Evolutionary conservation across 2,329 filamentous ascomycete genomes (phyloP).

Genomic region (Peltaster fructicola): DNA sequence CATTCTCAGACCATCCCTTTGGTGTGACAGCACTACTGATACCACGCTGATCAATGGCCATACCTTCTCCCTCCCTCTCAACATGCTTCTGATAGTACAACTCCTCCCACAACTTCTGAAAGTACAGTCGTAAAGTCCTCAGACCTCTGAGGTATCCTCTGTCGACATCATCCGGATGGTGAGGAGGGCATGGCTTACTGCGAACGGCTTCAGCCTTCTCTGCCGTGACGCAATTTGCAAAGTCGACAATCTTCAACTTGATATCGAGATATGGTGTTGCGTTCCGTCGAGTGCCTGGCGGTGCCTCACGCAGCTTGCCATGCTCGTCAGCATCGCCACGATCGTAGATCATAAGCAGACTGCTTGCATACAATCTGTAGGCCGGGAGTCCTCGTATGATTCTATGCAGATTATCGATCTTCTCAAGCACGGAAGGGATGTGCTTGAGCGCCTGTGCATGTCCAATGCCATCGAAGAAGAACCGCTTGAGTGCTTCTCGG

Average conservation of each 20-base stretch:
- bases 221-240: constrained; percentile 90
- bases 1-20: constrained; percentile 12
- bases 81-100: constrained; percentile 25
- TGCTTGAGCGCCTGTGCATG: constrained; percentile 65
- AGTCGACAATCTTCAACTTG: constrained; percentile 94
- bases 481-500: constrained; percentile 69
- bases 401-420: constrained; percentile 63
- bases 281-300: constrained; percentile 14
- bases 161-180: constrained; percentile 64
- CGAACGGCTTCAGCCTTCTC: constrained; percentile 44
- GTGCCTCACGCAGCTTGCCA: constrained; percentile 17
- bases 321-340: constrained; percentile 47
- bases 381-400: constrained; percentile 66
- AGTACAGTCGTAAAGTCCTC: constrained; percentile 62
- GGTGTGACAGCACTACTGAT: constrained; percentile 8
- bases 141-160: constrained; percentile 78
- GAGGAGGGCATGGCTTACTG: constrained; percentile 51
- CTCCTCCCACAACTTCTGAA: constrained; percentile 72
- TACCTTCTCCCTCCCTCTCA: constrained; percentile 16
- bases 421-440: constrained; percentile 72
- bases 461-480: constrained; percentile 79
- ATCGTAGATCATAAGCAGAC: constrained; percentile 88
- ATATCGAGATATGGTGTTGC: constrained; percentile 29
- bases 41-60: constrained; percentile 15
- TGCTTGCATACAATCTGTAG: constrained; percentile 91